Evolutionary conservation across 345 rosid species (phyloP), one percentile per base, ranked within the genome.

Genomic region (Sonneratia alba): DNA sequence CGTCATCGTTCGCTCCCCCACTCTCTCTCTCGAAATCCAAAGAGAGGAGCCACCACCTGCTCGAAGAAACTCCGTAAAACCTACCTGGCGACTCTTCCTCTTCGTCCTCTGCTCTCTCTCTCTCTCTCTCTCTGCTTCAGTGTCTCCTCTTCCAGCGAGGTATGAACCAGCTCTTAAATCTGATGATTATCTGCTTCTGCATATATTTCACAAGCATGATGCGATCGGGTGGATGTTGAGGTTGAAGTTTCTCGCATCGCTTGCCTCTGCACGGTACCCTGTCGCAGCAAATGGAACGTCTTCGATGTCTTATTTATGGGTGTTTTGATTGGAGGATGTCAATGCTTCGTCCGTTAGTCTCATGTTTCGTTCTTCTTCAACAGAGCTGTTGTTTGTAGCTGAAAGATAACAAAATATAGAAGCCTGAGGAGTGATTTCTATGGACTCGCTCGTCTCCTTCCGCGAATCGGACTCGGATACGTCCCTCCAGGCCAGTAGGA

Each of bases 401-500:
- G 47, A 68, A 9, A 6, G 3, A 15, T 38, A 68, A 47, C 1
- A 21, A 10, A 47, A 68, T 18, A 40, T 10, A 24, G 15, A 16
- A 0, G 45, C 45, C 42, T 42, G 14, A n/a, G 9, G 32, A 45
- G 24, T 24, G 19, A 63, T 47, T 11, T 19, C 57, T 13, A 62
- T 62, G 43, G 57, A 21, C 22, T 72, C 69, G 19, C n/a, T 5
- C 24, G 19, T 40, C 68, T 72, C 57, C 42, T 40, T 27, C 11
- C 32, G 81, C 79, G 82, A 84, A 78, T 43, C 69, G 79, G 45
- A 43, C 74, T 12, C 72, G 81, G 21, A 70, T n/a, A 42, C 68
- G 0, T 68, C 74, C 4, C 67, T 71, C n/a, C 86, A 85, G 65
- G 79, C 79, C 22, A 74, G 72, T 32, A 74, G 80, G 32, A 88